Conservation (phyloP, 768 basidiomycete genomes). For the Calocera cornea region DNA sequence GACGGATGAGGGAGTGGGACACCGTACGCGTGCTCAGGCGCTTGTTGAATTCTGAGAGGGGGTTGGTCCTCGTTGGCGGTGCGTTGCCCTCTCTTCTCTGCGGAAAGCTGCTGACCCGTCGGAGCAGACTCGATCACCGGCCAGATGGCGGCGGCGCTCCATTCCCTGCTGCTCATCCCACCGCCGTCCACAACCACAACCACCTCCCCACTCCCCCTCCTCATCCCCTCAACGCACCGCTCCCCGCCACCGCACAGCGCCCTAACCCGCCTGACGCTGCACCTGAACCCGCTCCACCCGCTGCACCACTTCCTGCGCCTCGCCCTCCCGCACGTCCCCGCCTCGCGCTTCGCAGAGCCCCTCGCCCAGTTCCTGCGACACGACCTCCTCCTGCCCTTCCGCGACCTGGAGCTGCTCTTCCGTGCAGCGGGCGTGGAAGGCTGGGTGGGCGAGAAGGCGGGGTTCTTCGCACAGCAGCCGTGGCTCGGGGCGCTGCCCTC, state of each 20-base stretch:
- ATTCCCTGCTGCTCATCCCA: background rate
- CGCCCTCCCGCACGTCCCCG: background rate
- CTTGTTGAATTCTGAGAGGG: background rate
- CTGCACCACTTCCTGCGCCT: background rate
- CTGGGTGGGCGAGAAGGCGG: background rate
- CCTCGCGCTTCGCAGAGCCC: background rate
- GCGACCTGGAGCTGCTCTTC: background rate
- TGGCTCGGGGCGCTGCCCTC: background rate
- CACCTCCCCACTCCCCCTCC: background rate
- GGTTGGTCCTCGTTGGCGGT: background rate
- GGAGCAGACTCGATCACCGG: background rate
- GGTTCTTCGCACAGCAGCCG: background rate
- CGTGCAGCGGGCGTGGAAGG: background rate
- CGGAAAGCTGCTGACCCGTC: background rate
- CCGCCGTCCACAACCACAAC: background rate
- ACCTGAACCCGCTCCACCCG: background rate
- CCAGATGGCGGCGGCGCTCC: background rate
- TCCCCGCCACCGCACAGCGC: background rate
- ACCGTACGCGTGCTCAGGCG: background rate
- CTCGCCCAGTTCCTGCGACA: background rate
- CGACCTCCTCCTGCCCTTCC: conserved; percentile 1
- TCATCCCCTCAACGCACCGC: background rate
- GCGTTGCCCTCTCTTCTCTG: background rate
- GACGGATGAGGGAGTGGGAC: background rate
- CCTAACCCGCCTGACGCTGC: background rate